These are phyloP conservation scores for Suhomyces kilbournensis DNA, from an alignment of 805 yeast species.

Conservation along the genomic window DNA sequence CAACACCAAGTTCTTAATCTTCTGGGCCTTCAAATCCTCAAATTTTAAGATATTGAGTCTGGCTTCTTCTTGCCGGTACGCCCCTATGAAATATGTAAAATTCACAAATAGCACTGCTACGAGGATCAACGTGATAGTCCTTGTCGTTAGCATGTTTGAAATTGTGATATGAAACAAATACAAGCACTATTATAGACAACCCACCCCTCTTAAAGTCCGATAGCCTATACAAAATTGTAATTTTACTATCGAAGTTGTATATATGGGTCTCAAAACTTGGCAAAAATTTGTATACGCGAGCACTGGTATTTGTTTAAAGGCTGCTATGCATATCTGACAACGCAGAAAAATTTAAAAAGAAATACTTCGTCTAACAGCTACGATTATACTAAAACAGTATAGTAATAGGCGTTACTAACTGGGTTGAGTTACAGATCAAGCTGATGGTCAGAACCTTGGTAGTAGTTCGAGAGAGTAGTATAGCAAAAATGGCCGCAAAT, in stretches of 20 bases:
- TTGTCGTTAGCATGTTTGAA: background rate
- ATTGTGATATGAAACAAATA: background rate
- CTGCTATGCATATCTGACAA: background rate
- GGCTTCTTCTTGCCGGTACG: constrained; percentile 18
- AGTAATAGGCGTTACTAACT: background rate
- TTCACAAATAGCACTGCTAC: constrained; percentile 19
- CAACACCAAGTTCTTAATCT: constrained; percentile 11
- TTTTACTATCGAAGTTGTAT: background rate
- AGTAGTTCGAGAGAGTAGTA: background rate
- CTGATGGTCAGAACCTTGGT: background rate
- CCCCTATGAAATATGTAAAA: constrained; percentile 16
- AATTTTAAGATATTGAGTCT: constrained; percentile 14
- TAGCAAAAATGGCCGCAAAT: background rate
- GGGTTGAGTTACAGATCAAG: background rate
- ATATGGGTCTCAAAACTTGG: background rate
- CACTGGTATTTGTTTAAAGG: background rate
- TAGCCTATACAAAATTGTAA: background rate
- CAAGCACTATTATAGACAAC: background rate
- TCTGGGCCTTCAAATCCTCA: constrained; percentile 10
- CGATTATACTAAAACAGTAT: background rate
- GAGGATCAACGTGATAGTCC: background rate
- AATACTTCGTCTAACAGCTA: background rate
- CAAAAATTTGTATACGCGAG: background rate
- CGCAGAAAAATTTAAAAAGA: background rate
- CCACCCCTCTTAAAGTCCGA: background rate